Conservation (phyloP, 2,329 filamentous ascomycete species). For the Trichoderma koningii region DNA sequence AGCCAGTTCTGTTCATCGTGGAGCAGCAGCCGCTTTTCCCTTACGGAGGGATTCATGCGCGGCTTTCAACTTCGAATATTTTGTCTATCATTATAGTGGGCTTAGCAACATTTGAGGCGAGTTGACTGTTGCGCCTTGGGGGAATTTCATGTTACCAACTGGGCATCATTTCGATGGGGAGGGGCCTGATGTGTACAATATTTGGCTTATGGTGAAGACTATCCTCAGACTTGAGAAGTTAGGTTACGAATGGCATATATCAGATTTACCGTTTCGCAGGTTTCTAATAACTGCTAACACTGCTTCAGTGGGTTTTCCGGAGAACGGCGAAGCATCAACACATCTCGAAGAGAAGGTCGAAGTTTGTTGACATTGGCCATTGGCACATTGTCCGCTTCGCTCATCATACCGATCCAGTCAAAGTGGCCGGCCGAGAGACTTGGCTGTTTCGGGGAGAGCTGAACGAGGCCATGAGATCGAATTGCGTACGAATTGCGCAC, state of each 20-base stretch:
- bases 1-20: background rate
- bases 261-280: background rate
- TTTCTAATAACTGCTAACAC: background rate
- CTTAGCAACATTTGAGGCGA: background rate
- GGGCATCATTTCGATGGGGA: slow-evolving; percentile 1
- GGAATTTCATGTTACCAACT: background rate
- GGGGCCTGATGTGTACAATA: background rate
- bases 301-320: no score
- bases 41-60: background rate
- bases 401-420: no score
- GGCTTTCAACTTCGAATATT: no score
- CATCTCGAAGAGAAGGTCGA: no score
- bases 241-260: background rate
- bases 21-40: background rate
- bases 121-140: background rate
- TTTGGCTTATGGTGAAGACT: background rate
- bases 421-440: no score
- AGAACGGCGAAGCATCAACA: no score
- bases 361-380: no score
- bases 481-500: background rate
- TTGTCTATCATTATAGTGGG: background rate
- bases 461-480: background rate
- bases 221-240: background rate
- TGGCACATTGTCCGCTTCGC: no score
- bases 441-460: no score